Conservation (phyloP, 331 rosid genomes). For the Cydonia oblonga region DNA sequence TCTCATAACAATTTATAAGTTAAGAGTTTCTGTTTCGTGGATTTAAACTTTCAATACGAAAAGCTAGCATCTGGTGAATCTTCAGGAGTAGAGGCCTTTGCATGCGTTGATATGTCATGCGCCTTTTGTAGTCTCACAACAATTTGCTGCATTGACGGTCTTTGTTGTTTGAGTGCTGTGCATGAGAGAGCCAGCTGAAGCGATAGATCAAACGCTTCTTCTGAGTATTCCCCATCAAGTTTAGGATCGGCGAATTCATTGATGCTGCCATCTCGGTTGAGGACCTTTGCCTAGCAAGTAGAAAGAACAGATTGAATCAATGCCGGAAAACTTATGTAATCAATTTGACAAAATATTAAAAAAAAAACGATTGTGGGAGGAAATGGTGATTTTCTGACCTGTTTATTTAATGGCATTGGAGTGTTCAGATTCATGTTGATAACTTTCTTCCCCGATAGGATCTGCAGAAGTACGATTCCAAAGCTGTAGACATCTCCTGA, state of each 20-base stretch:
- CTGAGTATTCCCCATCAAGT: conserved; percentile 38
- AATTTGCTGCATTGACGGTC: conserved; percentile 49
- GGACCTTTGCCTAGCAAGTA: conserved; percentile 36
- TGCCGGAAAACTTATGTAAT: not conserved
- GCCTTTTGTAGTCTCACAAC: conserved; percentile 39
- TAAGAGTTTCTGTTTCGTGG: not conserved
- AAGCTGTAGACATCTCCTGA: conserved; percentile 56
- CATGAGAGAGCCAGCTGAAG: conserved; percentile 49
- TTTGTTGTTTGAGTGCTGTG: conserved; percentile 35
- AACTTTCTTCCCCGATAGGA: conserved; percentile 54
- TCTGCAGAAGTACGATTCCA: conserved; percentile 53
- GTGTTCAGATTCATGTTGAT: conserved; percentile 35
- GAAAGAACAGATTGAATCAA: not conserved
- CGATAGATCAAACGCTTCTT: conserved; percentile 39
- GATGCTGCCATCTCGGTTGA: conserved; percentile 26
- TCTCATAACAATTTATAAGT: not conserved
- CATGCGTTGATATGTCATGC: conserved; percentile 22
- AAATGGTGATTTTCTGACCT: conserved; percentile 22
- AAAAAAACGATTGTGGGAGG: not conserved
- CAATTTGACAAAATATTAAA: not conserved
- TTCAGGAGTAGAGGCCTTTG: conserved; percentile 16
- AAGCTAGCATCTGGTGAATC: conserved; percentile 1
- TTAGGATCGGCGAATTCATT: conserved; percentile 42
- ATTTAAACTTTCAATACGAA: not conserved
- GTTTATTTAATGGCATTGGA: conserved; percentile 47